phyloP scores from a whole-genome alignment of 306 rosid species.

The Gleditsia sinensis region DNA sequence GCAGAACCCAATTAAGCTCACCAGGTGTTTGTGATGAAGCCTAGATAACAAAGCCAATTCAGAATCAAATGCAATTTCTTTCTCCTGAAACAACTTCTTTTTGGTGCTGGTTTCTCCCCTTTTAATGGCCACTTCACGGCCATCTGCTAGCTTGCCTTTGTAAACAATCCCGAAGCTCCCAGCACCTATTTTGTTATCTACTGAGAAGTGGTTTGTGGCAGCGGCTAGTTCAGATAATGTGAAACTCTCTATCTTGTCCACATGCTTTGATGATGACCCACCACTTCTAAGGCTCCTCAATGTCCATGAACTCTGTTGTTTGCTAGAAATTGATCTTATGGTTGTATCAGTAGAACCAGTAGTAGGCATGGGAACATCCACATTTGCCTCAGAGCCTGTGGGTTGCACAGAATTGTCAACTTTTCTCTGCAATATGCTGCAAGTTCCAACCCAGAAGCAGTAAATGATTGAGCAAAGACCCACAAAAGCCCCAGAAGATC shows the following conservation, averaged over 20 bases:
- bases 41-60: slow-evolving; percentile 47
- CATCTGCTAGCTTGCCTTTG: slow-evolving; percentile 45
- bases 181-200: slow-evolving; percentile 39
- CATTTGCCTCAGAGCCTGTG: slow-evolving; percentile 32
- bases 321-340: slow-evolving; percentile 41
- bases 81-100: slow-evolving; percentile 52
- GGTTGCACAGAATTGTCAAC: slow-evolving; percentile 38
- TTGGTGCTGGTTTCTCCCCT: slow-evolving; percentile 42
- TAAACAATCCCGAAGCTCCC: slow-evolving; percentile 57
- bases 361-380: slow-evolving; percentile 29
- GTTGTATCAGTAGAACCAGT: slow-evolving; percentile 23
- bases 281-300: slow-evolving; percentile 40
- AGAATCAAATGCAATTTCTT: slow-evolving; percentile 53
- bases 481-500: slow-evolving; percentile 46
- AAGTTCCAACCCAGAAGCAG: slow-evolving; percentile 38
- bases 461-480: slow-evolving; percentile 43
- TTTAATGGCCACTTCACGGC: slow-evolving; percentile 51
- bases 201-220: slow-evolving; percentile 41
- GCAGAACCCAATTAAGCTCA: slow-evolving; percentile 52
- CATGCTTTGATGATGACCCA: slow-evolving; percentile 42
- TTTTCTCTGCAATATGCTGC: slow-evolving; percentile 12
- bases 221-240: slow-evolving; percentile 37
- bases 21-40: slow-evolving; percentile 57
- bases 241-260: slow-evolving; percentile 42
- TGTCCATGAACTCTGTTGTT: slow-evolving; percentile 34